phyloP scores from a whole-genome alignment of 305 asterid genomes.

The Fraxinus angustifolia region DNA sequence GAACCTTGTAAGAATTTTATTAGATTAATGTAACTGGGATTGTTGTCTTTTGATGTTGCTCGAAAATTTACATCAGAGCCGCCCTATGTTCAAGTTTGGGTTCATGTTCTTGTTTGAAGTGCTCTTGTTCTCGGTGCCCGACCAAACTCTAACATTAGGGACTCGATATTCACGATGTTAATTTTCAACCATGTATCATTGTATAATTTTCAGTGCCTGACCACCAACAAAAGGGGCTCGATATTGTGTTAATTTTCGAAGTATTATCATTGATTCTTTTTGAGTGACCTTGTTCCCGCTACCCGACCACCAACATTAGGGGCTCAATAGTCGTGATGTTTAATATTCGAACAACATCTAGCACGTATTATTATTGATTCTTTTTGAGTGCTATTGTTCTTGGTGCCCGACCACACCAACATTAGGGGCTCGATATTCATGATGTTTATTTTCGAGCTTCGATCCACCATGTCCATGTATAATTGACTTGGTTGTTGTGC shows the following conservation, averaged over 20 bases:
- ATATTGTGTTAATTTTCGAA: no score
- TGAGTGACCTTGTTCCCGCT: neutral
- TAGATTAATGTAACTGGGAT: neutral
- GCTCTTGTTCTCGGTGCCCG: neutral
- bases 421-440: neutral
- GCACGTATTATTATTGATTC: no score
- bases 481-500: neutral
- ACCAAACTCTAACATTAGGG: neutral
- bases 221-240: no score
- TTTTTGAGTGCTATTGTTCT: no score
- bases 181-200: no score
- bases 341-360: no score
- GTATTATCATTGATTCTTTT: no score
- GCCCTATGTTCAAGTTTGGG: neutral
- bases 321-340: neutral
- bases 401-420: no score
- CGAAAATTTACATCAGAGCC: neutral
- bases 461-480: neutral
- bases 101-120: neutral
- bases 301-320: neutral
- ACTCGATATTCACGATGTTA: neutral
- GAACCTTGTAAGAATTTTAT: constrained; percentile 61
- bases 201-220: no score
- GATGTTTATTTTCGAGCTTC: neutral
- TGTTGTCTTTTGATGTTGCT: neutral